Conservation (phyloP, 1,284 basidiomycete species). For the Schizophyllum amplum region DNA sequence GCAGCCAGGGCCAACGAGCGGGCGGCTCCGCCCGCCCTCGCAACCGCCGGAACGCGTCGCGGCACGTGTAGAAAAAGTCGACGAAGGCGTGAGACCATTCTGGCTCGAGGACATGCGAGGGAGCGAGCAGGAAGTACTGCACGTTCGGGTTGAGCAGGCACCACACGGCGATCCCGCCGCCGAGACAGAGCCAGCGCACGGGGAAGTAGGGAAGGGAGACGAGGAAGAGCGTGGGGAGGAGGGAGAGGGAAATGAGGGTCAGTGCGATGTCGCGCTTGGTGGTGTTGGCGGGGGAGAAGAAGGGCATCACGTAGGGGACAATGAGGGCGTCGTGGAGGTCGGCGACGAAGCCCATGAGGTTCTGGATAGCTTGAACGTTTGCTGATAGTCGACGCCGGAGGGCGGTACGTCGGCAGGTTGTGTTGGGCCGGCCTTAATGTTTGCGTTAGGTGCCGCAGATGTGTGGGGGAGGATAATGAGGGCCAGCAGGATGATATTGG, state of each 20-base stretch:
- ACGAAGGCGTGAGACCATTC: slow-evolving; percentile 1
- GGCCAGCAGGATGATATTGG: slow-evolving; percentile 45
- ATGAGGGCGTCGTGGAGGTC: slow-evolving; percentile 35
- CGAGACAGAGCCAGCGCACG: slow-evolving; percentile 48
- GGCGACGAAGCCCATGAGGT: slow-evolving; percentile 65
- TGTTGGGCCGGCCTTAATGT: slow-evolving; percentile 18
- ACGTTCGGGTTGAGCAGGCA: slow-evolving; percentile 40
- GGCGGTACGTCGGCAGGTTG: slow-evolving; percentile 29
- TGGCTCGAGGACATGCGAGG: slow-evolving; percentile 2
- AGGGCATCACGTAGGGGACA: slow-evolving; percentile 18
- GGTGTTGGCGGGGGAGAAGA: slow-evolving; percentile 43
- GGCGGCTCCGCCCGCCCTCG: background rate
- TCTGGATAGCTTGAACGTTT: slow-evolving; percentile 73
- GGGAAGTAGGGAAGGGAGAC: slow-evolving; percentile 49
- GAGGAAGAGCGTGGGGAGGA: slow-evolving; percentile 37
- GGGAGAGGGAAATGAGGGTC: slow-evolving; percentile 32
- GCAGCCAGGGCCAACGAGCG: background rate
- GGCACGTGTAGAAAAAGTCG: slow-evolving; percentile 3
- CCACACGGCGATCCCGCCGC: slow-evolving; percentile 47
- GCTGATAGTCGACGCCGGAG: slow-evolving; percentile 60
- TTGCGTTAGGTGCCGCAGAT: slow-evolving; percentile 10
- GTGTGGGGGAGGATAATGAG: slow-evolving; percentile 55
- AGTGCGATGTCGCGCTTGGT: slow-evolving; percentile 30
- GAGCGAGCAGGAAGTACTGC: slow-evolving; percentile 10
- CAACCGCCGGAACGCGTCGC: background rate